These are phyloP conservation scores for Abrus precatorius DNA, from an alignment of 306 rosid genomes.

Conservation along the genomic window DNA sequence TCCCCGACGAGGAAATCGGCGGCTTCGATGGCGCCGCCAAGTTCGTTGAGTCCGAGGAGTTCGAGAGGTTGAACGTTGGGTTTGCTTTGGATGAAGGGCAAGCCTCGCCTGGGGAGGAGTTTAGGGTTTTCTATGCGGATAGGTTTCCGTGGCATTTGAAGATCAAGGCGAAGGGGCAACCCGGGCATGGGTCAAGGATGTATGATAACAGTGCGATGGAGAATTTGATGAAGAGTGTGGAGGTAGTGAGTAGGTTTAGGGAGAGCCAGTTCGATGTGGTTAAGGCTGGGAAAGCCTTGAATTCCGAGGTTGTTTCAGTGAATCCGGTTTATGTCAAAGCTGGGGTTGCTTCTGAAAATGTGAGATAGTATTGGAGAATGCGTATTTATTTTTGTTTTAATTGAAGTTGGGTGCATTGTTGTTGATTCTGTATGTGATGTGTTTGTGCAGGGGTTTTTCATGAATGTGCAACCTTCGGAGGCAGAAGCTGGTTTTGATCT, in stretches of 20 bases:
- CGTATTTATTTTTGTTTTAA: background rate
- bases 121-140: constrained; percentile 81
- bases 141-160: constrained; percentile 81
- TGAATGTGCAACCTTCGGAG: constrained; percentile 94
- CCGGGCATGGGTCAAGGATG: constrained; percentile 88
- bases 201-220: constrained; percentile 82
- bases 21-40: constrained; percentile 64
- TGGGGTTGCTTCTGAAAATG: constrained; percentile 68
- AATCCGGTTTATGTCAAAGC: constrained; percentile 86
- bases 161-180: constrained; percentile 68
- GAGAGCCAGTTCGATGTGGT: constrained; percentile 83
- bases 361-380: constrained; percentile 48
- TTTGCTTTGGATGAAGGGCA: constrained; percentile 90
- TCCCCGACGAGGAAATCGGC: constrained; percentile 94
- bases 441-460: constrained; percentile 78
- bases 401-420: background rate
- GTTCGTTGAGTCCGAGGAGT: constrained; percentile 68
- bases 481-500: constrained; percentile 93
- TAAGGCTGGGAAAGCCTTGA: constrained; percentile 75
- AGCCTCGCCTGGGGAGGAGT: constrained; percentile 75
- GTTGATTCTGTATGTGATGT: background rate
- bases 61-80: constrained; percentile 67
- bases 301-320: constrained; percentile 84
- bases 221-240: constrained; percentile 91
- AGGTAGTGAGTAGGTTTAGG: constrained; percentile 68